Conservation (phyloP, 2,329 filamentous ascomycete species). For the Acrocalymma vagum region DNA sequence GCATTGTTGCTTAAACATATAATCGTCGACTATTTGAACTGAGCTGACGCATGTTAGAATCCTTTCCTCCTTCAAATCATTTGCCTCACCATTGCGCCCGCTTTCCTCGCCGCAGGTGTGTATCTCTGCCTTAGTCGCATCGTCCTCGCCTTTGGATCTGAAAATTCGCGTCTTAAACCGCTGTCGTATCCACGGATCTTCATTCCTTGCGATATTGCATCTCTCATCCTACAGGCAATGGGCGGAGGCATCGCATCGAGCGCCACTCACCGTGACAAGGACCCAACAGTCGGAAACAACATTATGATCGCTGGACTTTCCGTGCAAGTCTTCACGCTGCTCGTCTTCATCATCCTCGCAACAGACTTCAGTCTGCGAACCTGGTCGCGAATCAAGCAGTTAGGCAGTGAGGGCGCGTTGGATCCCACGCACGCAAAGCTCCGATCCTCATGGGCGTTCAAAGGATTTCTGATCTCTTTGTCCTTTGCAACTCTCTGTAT, state of each 20-base stretch:
- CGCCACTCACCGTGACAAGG: constrained; percentile 35
- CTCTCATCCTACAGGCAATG: constrained; percentile 54
- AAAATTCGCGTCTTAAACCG: constrained; percentile 54
- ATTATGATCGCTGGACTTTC: constrained; percentile 57
- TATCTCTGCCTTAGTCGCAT: constrained; percentile 67
- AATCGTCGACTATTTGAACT: neutral
- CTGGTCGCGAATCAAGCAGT: constrained; percentile 20
- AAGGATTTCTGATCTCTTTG: constrained; percentile 64
- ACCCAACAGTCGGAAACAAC: constrained; percentile 50
- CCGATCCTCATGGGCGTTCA: constrained; percentile 54
- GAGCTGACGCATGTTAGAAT: constrained; percentile 45
- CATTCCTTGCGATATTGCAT: constrained; percentile 58
- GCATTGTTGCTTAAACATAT: neutral
- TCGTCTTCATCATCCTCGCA: constrained; percentile 51
- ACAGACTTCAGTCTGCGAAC: constrained; percentile 50
- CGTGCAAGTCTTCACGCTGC: constrained; percentile 55
- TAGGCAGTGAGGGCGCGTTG: constrained; percentile 31
- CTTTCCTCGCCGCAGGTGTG: constrained; percentile 69
- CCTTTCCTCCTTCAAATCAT: constrained; percentile 74
- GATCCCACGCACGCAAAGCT: constrained; percentile 34
- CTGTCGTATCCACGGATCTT: constrained; percentile 60
- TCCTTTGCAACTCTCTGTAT: constrained; percentile 68
- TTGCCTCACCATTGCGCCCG: constrained; percentile 64
- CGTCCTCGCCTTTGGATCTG: constrained; percentile 48
- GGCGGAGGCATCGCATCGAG: constrained; percentile 54